phyloP scores from a whole-genome alignment of 2,329 filamentous ascomycete species.

The Verticillium klebahnii region DNA sequence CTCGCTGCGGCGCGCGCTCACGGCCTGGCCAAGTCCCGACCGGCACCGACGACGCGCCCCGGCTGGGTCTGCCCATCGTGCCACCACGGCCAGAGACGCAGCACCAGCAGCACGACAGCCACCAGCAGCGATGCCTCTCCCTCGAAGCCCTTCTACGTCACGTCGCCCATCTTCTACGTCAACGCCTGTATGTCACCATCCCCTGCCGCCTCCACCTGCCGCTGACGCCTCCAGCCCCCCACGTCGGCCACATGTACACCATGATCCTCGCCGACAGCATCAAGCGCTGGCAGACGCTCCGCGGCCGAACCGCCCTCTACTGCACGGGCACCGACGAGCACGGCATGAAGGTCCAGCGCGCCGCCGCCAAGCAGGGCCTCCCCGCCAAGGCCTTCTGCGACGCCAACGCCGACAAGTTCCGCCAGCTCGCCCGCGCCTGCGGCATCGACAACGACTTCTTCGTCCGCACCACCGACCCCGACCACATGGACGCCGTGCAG shows the following conservation, averaged over 20 bases:
- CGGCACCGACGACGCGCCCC: conserved; percentile 6
- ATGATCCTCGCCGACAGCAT: conserved; percentile 88
- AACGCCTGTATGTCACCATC: conserved; percentile 66
- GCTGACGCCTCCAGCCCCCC: conserved; percentile 59
- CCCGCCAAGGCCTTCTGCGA: conserved; percentile 86
- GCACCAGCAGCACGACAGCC: conserved; percentile 6
- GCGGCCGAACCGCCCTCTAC: conserved; percentile 66
- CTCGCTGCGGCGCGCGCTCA: conserved; percentile 2
- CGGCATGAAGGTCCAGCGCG: conserved; percentile 94
- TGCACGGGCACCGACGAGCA: conserved; percentile 96
- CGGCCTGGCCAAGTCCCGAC: background rate
- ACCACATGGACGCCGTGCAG: conserved; percentile 79
- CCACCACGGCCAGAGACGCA: conserved; percentile 16
- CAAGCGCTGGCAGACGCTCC: conserved; percentile 84
- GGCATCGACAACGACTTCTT: conserved; percentile 78
- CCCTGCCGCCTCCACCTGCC: background rate
- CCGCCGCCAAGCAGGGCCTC: conserved; percentile 65
- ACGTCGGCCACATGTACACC: conserved; percentile 91
- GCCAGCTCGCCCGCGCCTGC: conserved; percentile 64
- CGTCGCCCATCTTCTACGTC: conserved; percentile 97
- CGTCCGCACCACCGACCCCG: conserved; percentile 81
- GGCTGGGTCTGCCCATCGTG: conserved; percentile 24
- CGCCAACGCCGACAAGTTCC: conserved; percentile 73
- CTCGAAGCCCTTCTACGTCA: conserved; percentile 86
- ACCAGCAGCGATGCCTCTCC: background rate